Evolutionary conservation across 192 early-diverging fungal genomes (phyloP).

Genomic region (Linnemannia hyalina): DNA sequence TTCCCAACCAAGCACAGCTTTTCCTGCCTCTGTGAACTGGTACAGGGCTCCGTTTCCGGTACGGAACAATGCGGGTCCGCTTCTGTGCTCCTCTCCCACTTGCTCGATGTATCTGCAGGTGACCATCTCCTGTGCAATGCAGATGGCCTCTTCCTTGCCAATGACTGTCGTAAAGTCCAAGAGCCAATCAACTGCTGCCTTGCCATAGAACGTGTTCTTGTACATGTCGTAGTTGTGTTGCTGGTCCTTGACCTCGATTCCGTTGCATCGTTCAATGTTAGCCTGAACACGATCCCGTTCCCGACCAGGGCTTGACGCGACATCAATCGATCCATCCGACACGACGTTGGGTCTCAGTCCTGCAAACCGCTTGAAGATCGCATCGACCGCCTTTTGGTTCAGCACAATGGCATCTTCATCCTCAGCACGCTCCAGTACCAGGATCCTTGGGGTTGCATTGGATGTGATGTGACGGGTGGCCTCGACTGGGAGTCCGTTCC

Average conservation of each 20-base stretch:
- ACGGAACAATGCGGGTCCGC: conserved; percentile 26
- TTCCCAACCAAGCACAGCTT: conserved; percentile 53
- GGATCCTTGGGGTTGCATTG: conserved; percentile 40
- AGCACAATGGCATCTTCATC: conserved; percentile 67
- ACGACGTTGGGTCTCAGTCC: conserved; percentile 56
- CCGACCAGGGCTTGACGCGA: conserved; percentile 20
- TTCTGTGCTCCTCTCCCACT: conserved; percentile 30
- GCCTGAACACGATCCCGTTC: conserved; percentile 25
- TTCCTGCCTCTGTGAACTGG: conserved; percentile 53
- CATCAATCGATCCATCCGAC: neutral
- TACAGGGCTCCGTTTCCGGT: conserved; percentile 46
- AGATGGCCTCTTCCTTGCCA: conserved; percentile 62
- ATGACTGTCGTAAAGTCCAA: conserved; percentile 64
- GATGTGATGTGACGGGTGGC: conserved; percentile 60
- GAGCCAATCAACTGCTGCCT: conserved; percentile 62
- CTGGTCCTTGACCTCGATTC: conserved; percentile 63
- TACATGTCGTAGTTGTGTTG: conserved; percentile 57
- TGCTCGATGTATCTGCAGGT: conserved; percentile 60
- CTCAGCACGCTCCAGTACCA: conserved; percentile 58
- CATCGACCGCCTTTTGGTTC: conserved; percentile 50
- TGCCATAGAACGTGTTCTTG: conserved; percentile 63
- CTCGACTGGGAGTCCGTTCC: conserved; percentile 51
- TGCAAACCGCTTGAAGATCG: conserved; percentile 59
- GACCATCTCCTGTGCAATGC: conserved; percentile 62
- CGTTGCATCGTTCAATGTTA: conserved; percentile 52